Evolutionary conservation across 1,139 yeast genomes (phyloP).

Genomic region (Kodamaea alishanica): DNA sequence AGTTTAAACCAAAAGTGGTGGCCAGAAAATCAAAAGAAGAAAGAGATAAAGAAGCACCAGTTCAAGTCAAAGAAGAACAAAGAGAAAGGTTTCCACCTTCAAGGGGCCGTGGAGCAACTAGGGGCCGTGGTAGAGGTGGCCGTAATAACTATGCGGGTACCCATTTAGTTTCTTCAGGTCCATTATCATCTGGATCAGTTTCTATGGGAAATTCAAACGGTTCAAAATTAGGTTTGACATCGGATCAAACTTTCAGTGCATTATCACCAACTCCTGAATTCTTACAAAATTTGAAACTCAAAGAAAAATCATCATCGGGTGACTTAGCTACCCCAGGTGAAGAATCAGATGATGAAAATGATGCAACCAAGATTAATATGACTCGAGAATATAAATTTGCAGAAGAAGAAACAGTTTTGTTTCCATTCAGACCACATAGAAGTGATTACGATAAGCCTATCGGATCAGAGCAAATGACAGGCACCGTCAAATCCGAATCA

Average conservation of each 20-base stretch:
- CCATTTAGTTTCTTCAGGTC: constrained; percentile 67
- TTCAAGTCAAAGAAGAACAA: constrained; percentile 38
- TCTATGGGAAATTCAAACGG: constrained; percentile 35
- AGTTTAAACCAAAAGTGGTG: constrained; percentile 80
- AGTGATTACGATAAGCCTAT: constrained; percentile 14
- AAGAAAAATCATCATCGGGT: constrained; percentile 14
- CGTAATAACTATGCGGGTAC: constrained; percentile 56
- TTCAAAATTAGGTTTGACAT: constrained; percentile 26
- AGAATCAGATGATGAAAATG: constrained; percentile 28
- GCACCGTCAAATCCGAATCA: constrained; percentile 11
- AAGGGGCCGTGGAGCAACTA: constrained; percentile 23
- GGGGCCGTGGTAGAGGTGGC: constrained; percentile 40
- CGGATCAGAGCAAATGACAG: constrained; percentile 20
- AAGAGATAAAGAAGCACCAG: constrained; percentile 71
- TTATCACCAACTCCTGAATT: constrained; percentile 38
- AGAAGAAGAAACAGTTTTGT: constrained; percentile 42
- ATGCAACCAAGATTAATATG: constrained; percentile 55
- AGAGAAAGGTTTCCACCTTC: constrained; percentile 13
- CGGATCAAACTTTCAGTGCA: constrained; percentile 25
- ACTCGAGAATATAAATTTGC: constrained; percentile 53
- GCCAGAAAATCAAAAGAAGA: constrained; percentile 81
- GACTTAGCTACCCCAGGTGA: constrained; percentile 9
- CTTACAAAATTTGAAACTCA: constrained; percentile 35
- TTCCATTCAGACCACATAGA: constrained; percentile 43
- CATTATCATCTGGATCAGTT: constrained; percentile 65